A percentile compares a stretch with the other conserved stretches of the same genome.
These are phyloP conservation scores for Penicillium mononematosum DNA, from an alignment of 495 filamentous ascomycete genomes.

Conservation along the genomic window DNA sequence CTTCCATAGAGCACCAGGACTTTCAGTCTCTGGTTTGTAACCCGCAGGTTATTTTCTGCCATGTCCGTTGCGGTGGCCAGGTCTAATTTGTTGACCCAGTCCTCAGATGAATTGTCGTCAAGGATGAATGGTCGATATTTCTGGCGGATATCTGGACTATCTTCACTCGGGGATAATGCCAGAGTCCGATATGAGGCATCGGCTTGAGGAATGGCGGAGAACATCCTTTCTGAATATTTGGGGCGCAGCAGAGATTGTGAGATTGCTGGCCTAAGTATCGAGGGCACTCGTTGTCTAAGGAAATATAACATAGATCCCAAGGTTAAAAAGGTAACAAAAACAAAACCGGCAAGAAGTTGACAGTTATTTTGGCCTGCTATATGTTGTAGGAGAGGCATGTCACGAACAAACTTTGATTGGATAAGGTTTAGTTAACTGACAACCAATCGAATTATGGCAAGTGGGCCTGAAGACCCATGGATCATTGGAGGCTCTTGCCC, in stretches of 20 bases:
- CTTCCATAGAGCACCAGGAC: slow-evolving; percentile 66
- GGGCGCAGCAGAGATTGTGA: slow-evolving; percentile 7
- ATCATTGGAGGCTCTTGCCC: neutral
- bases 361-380: neutral
- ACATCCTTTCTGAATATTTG: slow-evolving; percentile 11
- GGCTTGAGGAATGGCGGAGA: slow-evolving; percentile 8
- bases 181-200: slow-evolving; percentile 30
- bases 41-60: slow-evolving; percentile 44
- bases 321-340: neutral
- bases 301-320: slow-evolving; percentile 2
- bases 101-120: slow-evolving; percentile 31
- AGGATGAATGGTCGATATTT: slow-evolving; percentile 62
- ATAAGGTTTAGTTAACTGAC: neutral
- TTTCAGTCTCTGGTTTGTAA: slow-evolving; percentile 50
- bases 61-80: slow-evolving; percentile 54
- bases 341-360: neutral
- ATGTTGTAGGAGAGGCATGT: slow-evolving; percentile 5
- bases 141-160: slow-evolving; percentile 45
- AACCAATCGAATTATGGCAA: neutral
- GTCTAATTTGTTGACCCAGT: slow-evolving; percentile 60
- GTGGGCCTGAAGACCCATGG: neutral
- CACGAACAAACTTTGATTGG: slow-evolving; percentile 3
- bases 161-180: slow-evolving; percentile 45
- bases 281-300: neutral
- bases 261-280: neutral